Conservation (phyloP, 805 yeast genomes). For the Lachancea quebecensis region DNA sequence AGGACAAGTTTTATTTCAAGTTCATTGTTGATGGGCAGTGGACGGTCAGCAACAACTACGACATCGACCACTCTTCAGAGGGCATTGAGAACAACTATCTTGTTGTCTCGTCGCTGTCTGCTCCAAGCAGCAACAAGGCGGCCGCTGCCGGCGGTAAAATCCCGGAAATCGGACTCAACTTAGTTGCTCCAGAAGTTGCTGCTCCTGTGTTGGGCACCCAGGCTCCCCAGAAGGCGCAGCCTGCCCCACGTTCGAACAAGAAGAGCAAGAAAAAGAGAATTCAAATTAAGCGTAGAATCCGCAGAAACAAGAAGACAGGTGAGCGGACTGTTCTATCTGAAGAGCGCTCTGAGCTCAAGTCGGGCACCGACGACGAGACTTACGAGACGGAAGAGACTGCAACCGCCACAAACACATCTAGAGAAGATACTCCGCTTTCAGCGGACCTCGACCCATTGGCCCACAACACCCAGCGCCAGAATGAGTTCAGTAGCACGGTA, state of each 20-base stretch:
- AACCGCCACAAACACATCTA: slow-evolving; percentile 10
- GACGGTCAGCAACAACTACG: slow-evolving; percentile 38
- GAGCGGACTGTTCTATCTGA: slow-evolving; percentile 34
- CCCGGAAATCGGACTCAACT: slow-evolving; percentile 17
- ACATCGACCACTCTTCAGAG: slow-evolving; percentile 37
- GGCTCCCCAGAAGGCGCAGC: slow-evolving; percentile 8
- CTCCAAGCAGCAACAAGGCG: slow-evolving; percentile 3
- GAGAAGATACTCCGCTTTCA: slow-evolving; percentile 17
- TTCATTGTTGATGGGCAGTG: slow-evolving; percentile 69
- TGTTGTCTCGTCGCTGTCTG: slow-evolving; percentile 16
- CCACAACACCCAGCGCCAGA: slow-evolving; percentile 3
- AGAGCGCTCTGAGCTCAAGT: slow-evolving; percentile 19
- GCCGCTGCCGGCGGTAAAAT: slow-evolving; percentile 9
- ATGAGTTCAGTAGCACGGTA: slow-evolving; percentile 30
- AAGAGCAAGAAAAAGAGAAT: slow-evolving; percentile 24
- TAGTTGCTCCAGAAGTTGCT: slow-evolving; percentile 9
- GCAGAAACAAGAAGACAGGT: slow-evolving; percentile 37
- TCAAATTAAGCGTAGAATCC: slow-evolving; percentile 35
- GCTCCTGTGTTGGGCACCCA: slow-evolving; percentile 10
- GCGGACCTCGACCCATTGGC: slow-evolving; percentile 13
- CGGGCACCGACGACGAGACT: slow-evolving; percentile 17
- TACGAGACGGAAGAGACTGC: slow-evolving; percentile 9
- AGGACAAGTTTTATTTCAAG: slow-evolving; percentile 39
- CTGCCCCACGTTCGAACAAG: slow-evolving; percentile 9
- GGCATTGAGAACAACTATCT: slow-evolving; percentile 36